Evolutionary conservation across 2,329 filamentous ascomycete species (phyloP).

Genomic region (Penicillium digitatum): DNA sequence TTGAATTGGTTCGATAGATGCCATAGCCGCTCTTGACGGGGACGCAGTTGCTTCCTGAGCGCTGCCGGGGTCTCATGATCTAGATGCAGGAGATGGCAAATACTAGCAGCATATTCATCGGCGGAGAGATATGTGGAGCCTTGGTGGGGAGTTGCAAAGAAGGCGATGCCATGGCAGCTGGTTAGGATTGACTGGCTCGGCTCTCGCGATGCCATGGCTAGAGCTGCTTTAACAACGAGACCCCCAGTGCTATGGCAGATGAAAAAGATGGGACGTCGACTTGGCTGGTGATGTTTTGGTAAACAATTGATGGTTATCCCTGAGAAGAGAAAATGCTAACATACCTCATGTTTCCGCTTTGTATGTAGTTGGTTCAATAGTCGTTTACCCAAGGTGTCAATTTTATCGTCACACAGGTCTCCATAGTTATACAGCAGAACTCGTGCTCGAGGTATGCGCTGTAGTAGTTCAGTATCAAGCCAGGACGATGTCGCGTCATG

Average conservation of each 20-base stretch:
- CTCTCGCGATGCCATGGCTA: constrained; percentile 39
- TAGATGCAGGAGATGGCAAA: constrained; percentile 52
- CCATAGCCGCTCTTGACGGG: constrained; percentile 50
- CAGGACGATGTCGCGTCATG: constrained; percentile 22
- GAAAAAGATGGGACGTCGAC: constrained; percentile 54
- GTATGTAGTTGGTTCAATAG: constrained; percentile 24
- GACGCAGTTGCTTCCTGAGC: constrained; percentile 50
- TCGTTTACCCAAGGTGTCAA: constrained; percentile 25
- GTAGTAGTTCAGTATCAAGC: constrained; percentile 24
- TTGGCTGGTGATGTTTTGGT: constrained; percentile 9
- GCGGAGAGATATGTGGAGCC: constrained; percentile 62
- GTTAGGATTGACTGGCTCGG: constrained; percentile 44
- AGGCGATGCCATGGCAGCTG: constrained; percentile 59
- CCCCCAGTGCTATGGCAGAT: constrained; percentile 61
- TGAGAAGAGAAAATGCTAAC: background rate
- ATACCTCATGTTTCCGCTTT: constrained; percentile 22
- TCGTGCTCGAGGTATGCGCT: constrained; percentile 23
- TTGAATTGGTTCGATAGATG: constrained; percentile 54
- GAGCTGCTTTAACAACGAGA: constrained; percentile 55
- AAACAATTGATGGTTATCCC: background rate
- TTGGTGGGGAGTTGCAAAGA: constrained; percentile 60
- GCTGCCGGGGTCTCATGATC: constrained; percentile 50
- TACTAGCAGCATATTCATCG: constrained; percentile 53
- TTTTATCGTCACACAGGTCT: constrained; percentile 23
- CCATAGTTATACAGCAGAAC: constrained; percentile 32